A percentile compares a stretch with the other conserved stretches of the same genome.
phyloP scores from a whole-genome alignment of 176 grass and related monocot species.

The Themeda triandra region DNA sequence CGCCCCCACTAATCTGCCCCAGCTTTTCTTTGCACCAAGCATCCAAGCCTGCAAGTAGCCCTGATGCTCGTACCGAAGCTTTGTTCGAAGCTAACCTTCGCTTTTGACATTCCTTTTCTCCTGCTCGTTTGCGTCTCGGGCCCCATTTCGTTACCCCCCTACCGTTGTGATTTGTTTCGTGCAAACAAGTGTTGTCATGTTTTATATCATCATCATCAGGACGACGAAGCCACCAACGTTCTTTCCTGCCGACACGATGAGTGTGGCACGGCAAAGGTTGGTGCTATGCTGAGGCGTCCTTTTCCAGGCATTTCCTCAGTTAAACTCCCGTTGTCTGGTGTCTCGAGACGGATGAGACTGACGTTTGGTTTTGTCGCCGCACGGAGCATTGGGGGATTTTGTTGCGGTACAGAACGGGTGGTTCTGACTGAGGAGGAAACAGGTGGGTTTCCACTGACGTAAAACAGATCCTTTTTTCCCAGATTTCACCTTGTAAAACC shows the following conservation, averaged over 20 bases:
- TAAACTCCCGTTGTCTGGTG: neutral
- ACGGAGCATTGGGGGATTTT: neutral
- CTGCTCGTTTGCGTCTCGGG: neutral
- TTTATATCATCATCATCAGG: neutral
- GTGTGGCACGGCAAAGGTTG: neutral
- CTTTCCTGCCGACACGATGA: neutral
- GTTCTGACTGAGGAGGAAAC: neutral
- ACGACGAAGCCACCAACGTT: neutral
- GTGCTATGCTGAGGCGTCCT: neutral
- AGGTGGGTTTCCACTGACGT: neutral
- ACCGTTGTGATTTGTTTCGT: neutral
- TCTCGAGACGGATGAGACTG: neutral
- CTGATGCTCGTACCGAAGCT: neutral
- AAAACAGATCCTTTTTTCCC: neutral
- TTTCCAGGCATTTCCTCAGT: neutral
- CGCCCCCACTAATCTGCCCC: constrained; percentile 11
- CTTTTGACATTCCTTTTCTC: neutral
- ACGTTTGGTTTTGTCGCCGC: neutral
- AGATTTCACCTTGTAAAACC: neutral
- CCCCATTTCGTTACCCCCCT: neutral
- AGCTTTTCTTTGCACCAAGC: constrained; percentile 9
- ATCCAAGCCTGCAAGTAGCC: constrained; percentile 20
- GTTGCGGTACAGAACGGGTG: neutral
- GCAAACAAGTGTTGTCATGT: neutral
- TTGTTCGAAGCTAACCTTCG: neutral